phyloP scores from a whole-genome alignment of 352 stramenopile species.

The Phytophthora megakarya region DNA sequence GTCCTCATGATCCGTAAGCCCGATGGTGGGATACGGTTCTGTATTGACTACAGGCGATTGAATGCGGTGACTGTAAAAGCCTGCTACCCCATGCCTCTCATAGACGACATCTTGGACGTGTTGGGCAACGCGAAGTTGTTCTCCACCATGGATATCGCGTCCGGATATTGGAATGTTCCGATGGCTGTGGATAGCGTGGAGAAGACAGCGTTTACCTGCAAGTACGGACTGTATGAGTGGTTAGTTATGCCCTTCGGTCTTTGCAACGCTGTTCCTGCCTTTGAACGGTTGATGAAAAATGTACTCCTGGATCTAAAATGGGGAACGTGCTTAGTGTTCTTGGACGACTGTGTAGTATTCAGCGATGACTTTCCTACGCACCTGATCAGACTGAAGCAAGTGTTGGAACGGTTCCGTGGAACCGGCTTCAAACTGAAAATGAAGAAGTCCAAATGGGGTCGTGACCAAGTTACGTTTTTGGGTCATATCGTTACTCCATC shows the following conservation, averaged over 20 bases:
- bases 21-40: background rate
- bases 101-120: background rate
- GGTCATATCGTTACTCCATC: constrained; percentile 2
- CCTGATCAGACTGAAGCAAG: background rate
- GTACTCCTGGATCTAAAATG: constrained; percentile 9
- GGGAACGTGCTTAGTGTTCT: constrained; percentile 2
- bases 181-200: background rate
- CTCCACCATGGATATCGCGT: background rate
- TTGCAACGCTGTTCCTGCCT: background rate
- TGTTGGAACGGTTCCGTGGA: background rate
- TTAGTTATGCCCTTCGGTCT: constrained; percentile 9
- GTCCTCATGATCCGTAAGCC: too few relatives aligned
- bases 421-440: constrained; percentile 8
- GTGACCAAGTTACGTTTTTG: constrained; percentile 4
- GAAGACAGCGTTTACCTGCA: background rate
- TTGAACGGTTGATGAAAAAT: constrained; percentile 6
- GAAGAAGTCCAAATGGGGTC: constrained; percentile 9
- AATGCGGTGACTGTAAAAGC: background rate
- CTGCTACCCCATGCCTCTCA: background rate
- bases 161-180: background rate
- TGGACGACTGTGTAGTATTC: constrained; percentile 1
- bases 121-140: background rate
- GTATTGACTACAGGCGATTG: background rate
- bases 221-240: background rate
- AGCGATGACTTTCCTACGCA: too few relatives aligned